Conservation (phyloP, 768 basidiomycete species). For the Lentinula lateritia region DNA sequence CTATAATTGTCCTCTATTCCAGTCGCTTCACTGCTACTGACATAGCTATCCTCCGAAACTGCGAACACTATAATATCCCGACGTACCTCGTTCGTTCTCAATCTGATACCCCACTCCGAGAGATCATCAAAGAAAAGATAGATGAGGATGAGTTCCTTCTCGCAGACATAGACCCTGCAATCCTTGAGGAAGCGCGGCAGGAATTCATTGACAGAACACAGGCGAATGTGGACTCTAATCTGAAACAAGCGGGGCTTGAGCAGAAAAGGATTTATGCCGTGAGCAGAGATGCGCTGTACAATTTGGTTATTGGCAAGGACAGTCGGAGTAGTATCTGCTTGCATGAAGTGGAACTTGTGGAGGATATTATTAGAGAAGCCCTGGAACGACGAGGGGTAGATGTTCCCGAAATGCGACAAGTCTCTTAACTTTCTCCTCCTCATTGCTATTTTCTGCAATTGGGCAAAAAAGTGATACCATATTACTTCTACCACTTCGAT, state of each 20-base stretch:
- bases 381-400: not conserved
- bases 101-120: conserved; percentile 14
- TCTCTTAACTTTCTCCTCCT: too few species aligned
- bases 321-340: not conserved
- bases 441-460: too few species aligned
- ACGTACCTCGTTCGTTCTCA: conserved; percentile 30
- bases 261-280: not conserved
- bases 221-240: not conserved
- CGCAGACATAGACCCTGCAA: not conserved
- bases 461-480: too few species aligned
- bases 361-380: not conserved
- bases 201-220: not conserved
- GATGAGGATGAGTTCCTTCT: not conserved
- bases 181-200: not conserved
- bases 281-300: not conserved
- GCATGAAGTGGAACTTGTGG: not conserved
- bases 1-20: conserved; percentile 25
- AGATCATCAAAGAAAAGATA: not conserved
- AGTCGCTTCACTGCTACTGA: conserved; percentile 28
- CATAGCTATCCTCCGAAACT: conserved; percentile 24
- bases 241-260: not conserved
- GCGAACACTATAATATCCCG: conserved; percentile 24
- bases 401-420: too few species aligned
- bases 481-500: too few species aligned
- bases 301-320: not conserved